A percentile compares a stretch with the other conserved stretches of the same genome.
Conservation (phyloP, 306 rosid species). For the Astragalus glycyphyllos region DNA sequence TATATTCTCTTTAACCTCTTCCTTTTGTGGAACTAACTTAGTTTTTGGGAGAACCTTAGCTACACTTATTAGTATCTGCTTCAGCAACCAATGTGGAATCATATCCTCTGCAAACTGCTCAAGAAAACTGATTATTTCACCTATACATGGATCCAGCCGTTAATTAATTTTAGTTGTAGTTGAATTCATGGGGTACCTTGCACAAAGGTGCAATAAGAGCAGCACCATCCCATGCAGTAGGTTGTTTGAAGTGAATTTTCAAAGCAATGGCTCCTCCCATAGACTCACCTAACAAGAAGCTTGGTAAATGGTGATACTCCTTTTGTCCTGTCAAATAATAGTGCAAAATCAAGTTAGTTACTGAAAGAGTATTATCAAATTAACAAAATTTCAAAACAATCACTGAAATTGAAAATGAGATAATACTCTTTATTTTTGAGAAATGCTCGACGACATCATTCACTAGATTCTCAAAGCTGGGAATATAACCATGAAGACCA, state of each 20-base stretch:
- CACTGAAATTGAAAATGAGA: not conserved
- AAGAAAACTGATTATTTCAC: slow-evolving; percentile 40
- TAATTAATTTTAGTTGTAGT: not conserved
- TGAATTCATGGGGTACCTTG: slow-evolving; percentile 64
- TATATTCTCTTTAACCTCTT: slow-evolving; percentile 79
- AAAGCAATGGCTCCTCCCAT: slow-evolving; percentile 97
- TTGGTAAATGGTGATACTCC: slow-evolving; percentile 67
- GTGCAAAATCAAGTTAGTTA: too few relatives aligned
- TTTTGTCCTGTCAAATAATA: slow-evolving; percentile 54
- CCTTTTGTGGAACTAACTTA: slow-evolving; percentile 90
- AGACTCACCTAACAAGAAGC: slow-evolving; percentile 91
- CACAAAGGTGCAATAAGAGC: slow-evolving; percentile 92
- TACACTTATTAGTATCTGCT: slow-evolving; percentile 72
- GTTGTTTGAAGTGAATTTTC: slow-evolving; percentile 88
- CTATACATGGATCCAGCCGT: slow-evolving; percentile 11
- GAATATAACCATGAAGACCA: slow-evolving; percentile 89
- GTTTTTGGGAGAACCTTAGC: slow-evolving; percentile 83
- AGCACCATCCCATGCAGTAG: slow-evolving; percentile 84
- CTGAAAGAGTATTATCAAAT: too few relatives aligned
- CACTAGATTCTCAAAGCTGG: slow-evolving; percentile 76
- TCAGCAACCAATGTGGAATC: slow-evolving; percentile 79
- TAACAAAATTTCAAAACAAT: not conserved
- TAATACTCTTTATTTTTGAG: slow-evolving; percentile 74
- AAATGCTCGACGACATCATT: slow-evolving; percentile 85
- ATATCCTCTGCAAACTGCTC: slow-evolving; percentile 89